A percentile compares a stretch with the other conserved stretches of the same genome.
phyloP scores from a whole-genome alignment of 345 rosid species.

The Salix udensis region DNA sequence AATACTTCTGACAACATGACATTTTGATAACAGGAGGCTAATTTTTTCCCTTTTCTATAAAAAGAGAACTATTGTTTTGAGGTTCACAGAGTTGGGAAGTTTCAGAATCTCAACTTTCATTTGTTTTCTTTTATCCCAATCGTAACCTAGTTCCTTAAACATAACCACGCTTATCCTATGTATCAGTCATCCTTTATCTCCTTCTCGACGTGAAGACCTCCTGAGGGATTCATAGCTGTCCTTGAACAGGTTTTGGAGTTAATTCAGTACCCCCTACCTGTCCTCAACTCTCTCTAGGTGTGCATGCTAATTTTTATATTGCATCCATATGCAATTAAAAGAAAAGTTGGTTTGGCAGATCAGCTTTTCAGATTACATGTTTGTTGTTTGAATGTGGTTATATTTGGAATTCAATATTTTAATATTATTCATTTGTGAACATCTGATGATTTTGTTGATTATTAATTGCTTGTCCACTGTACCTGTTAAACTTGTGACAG shows the following conservation, averaged over 20 bases:
- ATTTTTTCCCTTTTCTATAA: neutral
- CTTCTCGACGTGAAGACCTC: neutral
- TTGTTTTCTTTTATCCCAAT: neutral
- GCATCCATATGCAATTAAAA: neutral
- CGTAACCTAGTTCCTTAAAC: neutral
- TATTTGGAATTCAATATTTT: conserved; percentile 2
- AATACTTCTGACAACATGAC: neutral
- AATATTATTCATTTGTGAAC: neutral
- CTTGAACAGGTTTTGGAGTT: neutral
- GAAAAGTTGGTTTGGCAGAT: neutral
- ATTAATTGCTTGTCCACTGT: conserved; percentile 12
- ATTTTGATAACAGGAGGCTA: neutral
- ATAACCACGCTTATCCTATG: neutral
- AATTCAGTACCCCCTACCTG: neutral
- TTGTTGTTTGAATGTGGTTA: neutral
- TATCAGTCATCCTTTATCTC: neutral
- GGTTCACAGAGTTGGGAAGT: neutral
- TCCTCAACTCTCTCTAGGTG: neutral
- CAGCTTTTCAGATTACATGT: neutral
- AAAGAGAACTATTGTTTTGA: neutral
- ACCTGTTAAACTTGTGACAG: conserved; percentile 42
- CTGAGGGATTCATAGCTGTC: neutral
- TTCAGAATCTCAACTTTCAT: neutral
- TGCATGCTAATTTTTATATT: neutral
- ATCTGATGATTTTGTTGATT: neutral